Base-by-base conservation (phyloP, 73 alveolate species). In the Paramecium octaurelia region DNA sequence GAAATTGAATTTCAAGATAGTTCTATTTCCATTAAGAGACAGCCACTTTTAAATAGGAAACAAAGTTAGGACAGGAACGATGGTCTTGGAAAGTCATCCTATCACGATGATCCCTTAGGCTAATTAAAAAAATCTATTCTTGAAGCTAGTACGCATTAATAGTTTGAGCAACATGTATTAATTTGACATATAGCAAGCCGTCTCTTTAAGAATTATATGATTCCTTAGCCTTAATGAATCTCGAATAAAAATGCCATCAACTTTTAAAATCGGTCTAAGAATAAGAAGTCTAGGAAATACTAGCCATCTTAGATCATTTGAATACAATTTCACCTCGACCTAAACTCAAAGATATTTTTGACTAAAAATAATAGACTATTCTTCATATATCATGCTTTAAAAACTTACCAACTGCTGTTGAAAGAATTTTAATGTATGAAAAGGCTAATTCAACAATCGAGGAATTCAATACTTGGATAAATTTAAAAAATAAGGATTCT, bases 401-500 rank as follows among this genome's bases (percentile, higher is more conserved):
- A 29, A 80, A 80, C 27, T 34, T 44, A 34, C 83, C 58, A 23
- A 94, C 31, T 29, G 44, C 24, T 12, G 85, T 50, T 10, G 44
- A 43, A 18, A 34, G n/a, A 16, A 20, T 73, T 8, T 43, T 73
- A 12, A 11, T 16, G n/a, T 73, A 73, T 73, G 57, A 85, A 36
- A 64, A 92, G 10, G 12, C 16, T 14, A 54, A 38, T 44, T 84
- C 75, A 31, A 91, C 48, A 27, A 87, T 86, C 36, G 76, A 91
- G 10, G 91, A 86, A 7, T 46, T 93, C 18, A 35, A 24, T 58
- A 16, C 58, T 31, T 98, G 98, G 98, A 92, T 97, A 71, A 97
- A 98, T 86, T 60, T 42, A 35, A 58, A 92, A 83, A 98, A 97
- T 86, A 93, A 95, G 29, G 97, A 95, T 58, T 99, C 99, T 27